phyloP scores from a whole-genome alignment of 352 stramenopile genomes.

The Pythium sp. region DNA sequence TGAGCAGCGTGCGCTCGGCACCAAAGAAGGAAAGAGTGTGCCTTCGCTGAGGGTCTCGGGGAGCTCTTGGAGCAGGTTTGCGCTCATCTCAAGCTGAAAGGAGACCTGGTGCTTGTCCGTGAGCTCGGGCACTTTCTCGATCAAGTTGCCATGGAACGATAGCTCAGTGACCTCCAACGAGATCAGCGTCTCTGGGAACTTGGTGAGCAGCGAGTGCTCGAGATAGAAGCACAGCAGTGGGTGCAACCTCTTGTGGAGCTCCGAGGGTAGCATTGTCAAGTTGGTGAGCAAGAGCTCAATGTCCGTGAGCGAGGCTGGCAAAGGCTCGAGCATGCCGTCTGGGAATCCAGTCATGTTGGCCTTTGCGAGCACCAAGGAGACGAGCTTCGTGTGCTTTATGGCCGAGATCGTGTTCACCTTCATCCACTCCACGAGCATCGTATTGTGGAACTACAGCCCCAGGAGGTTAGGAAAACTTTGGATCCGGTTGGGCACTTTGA shows the following conservation, averaged over 20 bases:
- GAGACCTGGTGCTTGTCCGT: slow-evolving; percentile 23
- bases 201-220: slow-evolving; percentile 17
- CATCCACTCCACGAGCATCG: slow-evolving; percentile 9
- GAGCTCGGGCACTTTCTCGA: not conserved
- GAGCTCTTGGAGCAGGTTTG: slow-evolving; percentile 4
- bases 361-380: not conserved
- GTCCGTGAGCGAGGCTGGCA: slow-evolving; percentile 9
- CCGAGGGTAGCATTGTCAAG: slow-evolving; percentile 10
- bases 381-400: slow-evolving; percentile 5
- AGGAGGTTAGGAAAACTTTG: slow-evolving; percentile 10
- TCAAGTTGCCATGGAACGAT: not conserved
- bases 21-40: not conserved
- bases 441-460: slow-evolving; percentile 10
- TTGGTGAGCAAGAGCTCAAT: slow-evolving; percentile 24
- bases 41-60: not conserved
- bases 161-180: not conserved
- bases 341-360: slow-evolving; percentile 13
- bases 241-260: slow-evolving; percentile 21
- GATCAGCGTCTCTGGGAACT: slow-evolving; percentile 3
- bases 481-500: slow-evolving; percentile 1
- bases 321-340: slow-evolving; percentile 9
- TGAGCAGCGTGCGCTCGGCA: slow-evolving; percentile 1
- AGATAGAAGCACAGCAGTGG: slow-evolving; percentile 17
- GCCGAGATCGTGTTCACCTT: slow-evolving; percentile 4
- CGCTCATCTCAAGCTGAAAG: slow-evolving; percentile 1